Conservation (phyloP, 305 asterid species). For the Solanum hybrid region DNA sequence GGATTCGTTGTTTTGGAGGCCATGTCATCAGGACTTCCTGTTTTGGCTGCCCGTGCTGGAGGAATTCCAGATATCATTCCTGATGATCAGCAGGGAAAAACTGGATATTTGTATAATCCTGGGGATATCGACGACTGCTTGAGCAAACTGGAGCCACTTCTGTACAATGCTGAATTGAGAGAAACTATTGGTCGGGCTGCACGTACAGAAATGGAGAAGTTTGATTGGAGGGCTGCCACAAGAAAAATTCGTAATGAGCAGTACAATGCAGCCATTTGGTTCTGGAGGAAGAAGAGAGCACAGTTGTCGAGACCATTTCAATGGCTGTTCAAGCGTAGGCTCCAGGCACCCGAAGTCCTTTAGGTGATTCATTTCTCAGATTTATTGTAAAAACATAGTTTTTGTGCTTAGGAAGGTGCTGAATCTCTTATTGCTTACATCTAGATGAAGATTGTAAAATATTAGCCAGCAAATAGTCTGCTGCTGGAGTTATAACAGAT, state of each 20-base stretch:
- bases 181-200: constrained; percentile 70
- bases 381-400: background rate
- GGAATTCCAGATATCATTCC: constrained; percentile 88
- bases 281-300: constrained; percentile 78
- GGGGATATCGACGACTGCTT: constrained; percentile 84
- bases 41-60: constrained; percentile 93
- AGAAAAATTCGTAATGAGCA: constrained; percentile 70
- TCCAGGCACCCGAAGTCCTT: constrained; percentile 27
- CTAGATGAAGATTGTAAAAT: background rate
- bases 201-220: constrained; percentile 75
- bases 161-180: constrained; percentile 45
- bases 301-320: constrained; percentile 56
- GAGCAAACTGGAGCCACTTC: constrained; percentile 61
- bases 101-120: constrained; percentile 64
- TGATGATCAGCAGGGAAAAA: constrained; percentile 76
- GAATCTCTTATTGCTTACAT: background rate
- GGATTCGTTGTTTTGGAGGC: constrained; percentile 94
- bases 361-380: constrained; percentile 6
- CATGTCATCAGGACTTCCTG: constrained; percentile 94
- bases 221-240: constrained; percentile 91
- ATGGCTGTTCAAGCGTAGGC: constrained; percentile 48
- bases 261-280: constrained; percentile 84
- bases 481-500: background rate
- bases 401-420: background rate
- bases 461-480: background rate